phyloP scores from a whole-genome alignment of 2,329 filamentous ascomycete genomes.

The Fusarium irregulare region DNA sequence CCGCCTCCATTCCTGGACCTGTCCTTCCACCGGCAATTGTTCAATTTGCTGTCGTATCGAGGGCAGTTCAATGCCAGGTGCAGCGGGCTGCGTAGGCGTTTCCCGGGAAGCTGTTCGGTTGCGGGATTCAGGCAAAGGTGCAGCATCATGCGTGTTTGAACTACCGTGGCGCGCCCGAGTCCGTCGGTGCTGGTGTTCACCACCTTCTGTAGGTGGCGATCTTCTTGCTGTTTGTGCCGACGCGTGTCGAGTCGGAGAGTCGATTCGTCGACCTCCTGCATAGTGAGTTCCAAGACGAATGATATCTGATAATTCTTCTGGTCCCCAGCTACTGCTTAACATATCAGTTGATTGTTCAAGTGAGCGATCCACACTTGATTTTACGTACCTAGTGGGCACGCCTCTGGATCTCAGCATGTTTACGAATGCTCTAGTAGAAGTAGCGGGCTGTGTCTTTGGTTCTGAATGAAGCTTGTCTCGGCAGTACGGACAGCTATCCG shows the following conservation, averaged over 20 bases:
- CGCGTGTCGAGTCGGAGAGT: constrained; percentile 24
- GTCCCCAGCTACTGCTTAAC: constrained; percentile 15
- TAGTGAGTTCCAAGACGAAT: constrained; percentile 18
- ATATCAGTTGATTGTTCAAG: constrained; percentile 19
- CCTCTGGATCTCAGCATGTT: constrained; percentile 48
- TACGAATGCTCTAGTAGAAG: constrained; percentile 46
- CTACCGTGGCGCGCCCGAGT: constrained; percentile 45
- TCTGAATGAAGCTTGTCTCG: constrained; percentile 70
- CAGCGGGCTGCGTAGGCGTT: constrained; percentile 2
- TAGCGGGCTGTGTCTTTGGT: constrained; percentile 39
- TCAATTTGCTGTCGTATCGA: constrained; percentile 20
- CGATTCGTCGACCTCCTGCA: constrained; percentile 25
- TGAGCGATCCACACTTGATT: background rate
- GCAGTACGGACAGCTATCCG: constrained; percentile 73
- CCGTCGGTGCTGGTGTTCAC: constrained; percentile 47
- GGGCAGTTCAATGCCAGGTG: constrained; percentile 3
- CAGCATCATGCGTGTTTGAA: constrained; percentile 13
- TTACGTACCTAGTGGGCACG: constrained; percentile 40
- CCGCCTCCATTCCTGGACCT: constrained; percentile 11
- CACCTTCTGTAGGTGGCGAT: constrained; percentile 45
- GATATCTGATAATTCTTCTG: constrained; percentile 28
- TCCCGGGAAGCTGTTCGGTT: constrained; percentile 4
- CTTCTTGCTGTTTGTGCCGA: constrained; percentile 39
- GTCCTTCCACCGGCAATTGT: constrained; percentile 10
- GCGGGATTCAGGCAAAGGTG: constrained; percentile 6